Evolutionary conservation across 176 grass and related monocot genomes (phyloP), one percentile per base, ranked within the genome.

Genomic region (Musa schizocarpa): DNA sequence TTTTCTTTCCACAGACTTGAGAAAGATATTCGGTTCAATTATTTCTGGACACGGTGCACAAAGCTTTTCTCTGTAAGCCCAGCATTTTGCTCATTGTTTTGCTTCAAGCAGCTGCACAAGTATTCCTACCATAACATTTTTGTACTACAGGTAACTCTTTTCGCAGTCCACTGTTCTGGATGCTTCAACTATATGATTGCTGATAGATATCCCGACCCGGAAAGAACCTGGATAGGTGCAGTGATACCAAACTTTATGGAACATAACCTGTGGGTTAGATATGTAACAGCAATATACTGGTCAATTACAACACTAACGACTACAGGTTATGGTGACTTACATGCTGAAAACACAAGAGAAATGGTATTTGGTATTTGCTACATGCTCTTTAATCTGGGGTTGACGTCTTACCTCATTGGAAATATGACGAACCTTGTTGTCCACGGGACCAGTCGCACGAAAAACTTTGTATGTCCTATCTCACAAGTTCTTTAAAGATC

Each of bases 251-350:
- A 64, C 43, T 64, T 76, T 43, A 76, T 58, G 58, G 27, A 63
- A 52, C 58, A 76, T 23, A 52, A 58, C 51, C 29, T 63, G 11
- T 65, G 58, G 58, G 58, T 63, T 19, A 64, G 74, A 50, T 76
- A 76, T 63, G 58, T 76, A 51, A 76, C 74, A 64, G 74, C 74
- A 64, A 76, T 76, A n/a, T 76, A 64, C 74, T 62, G 74, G 74
- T 76, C 74, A 34, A 76, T 52, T 13, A 76, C 74, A 65, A 76
- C 74, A 16, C 59, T 76, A 63, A 24, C 59, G 2, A 76, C 74
- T 49, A 76, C 58, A 63, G 74, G 58, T 76, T 76, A 64, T 65
- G 74, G 74, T 24, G 34, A 76, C 59, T 63, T 76, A 24, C 74
- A 76, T 51, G 58, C 58, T 64, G 74, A 76, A 48, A 76, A 65